Percentiles rank a stretch among this genome's conserved stretches.
These are phyloP conservation scores for Pyrenochaeta sp. DNA, from an alignment of 2,329 filamentous ascomycete genomes.

Conservation along the genomic window DNA sequence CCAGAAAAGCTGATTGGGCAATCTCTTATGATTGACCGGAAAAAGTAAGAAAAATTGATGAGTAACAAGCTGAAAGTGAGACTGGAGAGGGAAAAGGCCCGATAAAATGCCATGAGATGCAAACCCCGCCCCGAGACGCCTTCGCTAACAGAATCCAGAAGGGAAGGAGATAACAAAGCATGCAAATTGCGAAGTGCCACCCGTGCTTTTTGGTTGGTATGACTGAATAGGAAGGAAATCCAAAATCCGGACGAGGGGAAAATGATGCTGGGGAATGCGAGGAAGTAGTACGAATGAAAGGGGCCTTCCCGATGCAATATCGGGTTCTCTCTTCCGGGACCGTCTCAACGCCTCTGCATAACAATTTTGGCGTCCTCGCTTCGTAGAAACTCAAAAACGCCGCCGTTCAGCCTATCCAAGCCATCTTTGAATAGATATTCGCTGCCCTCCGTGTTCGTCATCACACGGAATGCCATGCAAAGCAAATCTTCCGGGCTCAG, in stretches of 20 bases:
- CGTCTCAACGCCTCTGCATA: constrained; percentile 29
- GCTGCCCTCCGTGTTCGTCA: constrained; percentile 44
- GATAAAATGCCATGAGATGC: not conserved
- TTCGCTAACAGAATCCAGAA: constrained; percentile 27
- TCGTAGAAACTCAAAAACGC: constrained; percentile 41
- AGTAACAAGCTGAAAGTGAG: no score
- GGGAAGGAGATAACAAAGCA: not conserved
- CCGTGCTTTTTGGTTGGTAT: constrained; percentile 12
- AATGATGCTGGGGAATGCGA: not conserved
- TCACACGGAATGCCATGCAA: constrained; percentile 36
- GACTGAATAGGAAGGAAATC: constrained; percentile 4
- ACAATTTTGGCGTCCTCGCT: constrained; percentile 43
- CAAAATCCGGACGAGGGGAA: not conserved
- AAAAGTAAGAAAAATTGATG: no score
- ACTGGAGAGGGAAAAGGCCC: not conserved
- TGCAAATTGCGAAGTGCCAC: not conserved
- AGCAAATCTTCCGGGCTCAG: constrained; percentile 44
- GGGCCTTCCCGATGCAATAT: constrained; percentile 2
- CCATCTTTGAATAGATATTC: constrained; percentile 46
- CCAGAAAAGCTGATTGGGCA: no score
- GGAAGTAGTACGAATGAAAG: not conserved
- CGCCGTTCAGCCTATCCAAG: constrained; percentile 34
- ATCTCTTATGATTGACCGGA: no score
- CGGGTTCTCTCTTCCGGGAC: not conserved
- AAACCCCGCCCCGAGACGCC: constrained; percentile 24